Conservation (phyloP, 2,329 filamentous ascomycete genomes). For the Aspergillus awamori region DNA sequence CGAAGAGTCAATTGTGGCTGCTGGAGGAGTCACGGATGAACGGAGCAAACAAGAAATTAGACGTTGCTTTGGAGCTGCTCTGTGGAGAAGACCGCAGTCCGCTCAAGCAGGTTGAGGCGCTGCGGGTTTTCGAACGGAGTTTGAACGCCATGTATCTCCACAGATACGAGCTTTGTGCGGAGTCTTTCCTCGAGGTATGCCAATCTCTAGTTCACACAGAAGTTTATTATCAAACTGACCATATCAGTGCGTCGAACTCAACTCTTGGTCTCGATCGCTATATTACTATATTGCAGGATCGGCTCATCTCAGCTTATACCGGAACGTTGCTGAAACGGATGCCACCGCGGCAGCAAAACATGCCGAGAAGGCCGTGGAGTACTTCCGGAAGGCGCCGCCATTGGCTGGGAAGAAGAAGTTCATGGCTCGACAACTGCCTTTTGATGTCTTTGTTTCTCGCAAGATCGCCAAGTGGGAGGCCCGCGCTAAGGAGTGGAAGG, state of each 20-base stretch:
- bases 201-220: no score
- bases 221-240: conserved; percentile 12
- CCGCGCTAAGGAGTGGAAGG: conserved; percentile 66
- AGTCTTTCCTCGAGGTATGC: conserved; percentile 65
- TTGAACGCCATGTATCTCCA: conserved; percentile 78
- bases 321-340: conserved; percentile 45
- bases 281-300: conserved; percentile 87
- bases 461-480: conserved; percentile 90
- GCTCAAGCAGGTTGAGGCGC: conserved; percentile 84
- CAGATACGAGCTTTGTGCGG: conserved; percentile 72
- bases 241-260: conserved; percentile 69
- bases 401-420: conserved; percentile 84
- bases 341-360: conserved; percentile 55
- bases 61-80: conserved; percentile 69
- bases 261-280: conserved; percentile 86
- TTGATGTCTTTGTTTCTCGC: conserved; percentile 80
- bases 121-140: conserved; percentile 82
- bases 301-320: conserved; percentile 80
- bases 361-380: conserved; percentile 67
- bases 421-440: conserved; percentile 85
- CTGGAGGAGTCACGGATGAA: conserved; percentile 83
- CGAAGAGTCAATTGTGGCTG: conserved; percentile 80
- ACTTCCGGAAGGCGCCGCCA: conserved; percentile 70
- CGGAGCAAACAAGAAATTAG: conserved; percentile 67
- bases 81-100: conserved; percentile 63